A percentile compares a stretch with the other conserved stretches of the same genome.
These are phyloP conservation scores for Irineochytrium annulatum DNA, from an alignment of 192 early-diverging fungal species.

Conservation along the genomic window DNA sequence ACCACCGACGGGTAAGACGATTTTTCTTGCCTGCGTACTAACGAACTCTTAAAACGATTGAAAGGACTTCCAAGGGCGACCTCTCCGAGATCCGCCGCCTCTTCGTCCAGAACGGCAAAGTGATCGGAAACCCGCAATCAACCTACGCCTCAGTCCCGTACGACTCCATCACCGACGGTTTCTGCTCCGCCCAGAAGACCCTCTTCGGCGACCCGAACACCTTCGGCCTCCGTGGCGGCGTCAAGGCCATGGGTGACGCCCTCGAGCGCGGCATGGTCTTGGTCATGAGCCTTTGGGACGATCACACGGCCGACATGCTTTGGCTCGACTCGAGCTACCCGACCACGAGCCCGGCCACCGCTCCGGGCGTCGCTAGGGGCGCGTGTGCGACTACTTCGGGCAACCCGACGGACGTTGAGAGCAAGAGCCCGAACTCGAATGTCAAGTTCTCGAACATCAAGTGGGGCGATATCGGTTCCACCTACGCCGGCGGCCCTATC, in stretches of 20 bases:
- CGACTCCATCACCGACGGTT: slow-evolving; percentile 28
- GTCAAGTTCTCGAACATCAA: slow-evolving; percentile 32
- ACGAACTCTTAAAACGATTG: no score
- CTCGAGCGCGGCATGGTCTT: slow-evolving; percentile 29
- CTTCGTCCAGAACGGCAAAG: slow-evolving; percentile 33
- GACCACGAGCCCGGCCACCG: slow-evolving; percentile 13
- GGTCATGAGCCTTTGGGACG: slow-evolving; percentile 35
- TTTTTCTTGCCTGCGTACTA: background rate
- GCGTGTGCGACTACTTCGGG: slow-evolving; percentile 19
- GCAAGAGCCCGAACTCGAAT: slow-evolving; percentile 7
- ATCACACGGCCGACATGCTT: slow-evolving; percentile 26
- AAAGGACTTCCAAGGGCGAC: slow-evolving; percentile 13
- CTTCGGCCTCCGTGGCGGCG: slow-evolving; percentile 28
- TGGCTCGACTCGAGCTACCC: slow-evolving; percentile 39
- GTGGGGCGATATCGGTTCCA: slow-evolving; percentile 29
- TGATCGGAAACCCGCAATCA: slow-evolving; percentile 10
- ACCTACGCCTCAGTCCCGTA: slow-evolving; percentile 8
- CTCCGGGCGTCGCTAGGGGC: slow-evolving; percentile 20
- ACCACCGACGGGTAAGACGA: slow-evolving; percentile 33
- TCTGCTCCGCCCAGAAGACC: slow-evolving; percentile 23
- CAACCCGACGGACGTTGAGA: slow-evolving; percentile 8
- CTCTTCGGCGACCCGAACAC: slow-evolving; percentile 31
- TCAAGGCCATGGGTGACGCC: slow-evolving; percentile 31
- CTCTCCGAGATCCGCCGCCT: slow-evolving; percentile 28
- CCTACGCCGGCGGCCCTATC: background rate